Conservation (phyloP, 148 eudicot genomes). For the Chenopodium berlandieri region DNA sequence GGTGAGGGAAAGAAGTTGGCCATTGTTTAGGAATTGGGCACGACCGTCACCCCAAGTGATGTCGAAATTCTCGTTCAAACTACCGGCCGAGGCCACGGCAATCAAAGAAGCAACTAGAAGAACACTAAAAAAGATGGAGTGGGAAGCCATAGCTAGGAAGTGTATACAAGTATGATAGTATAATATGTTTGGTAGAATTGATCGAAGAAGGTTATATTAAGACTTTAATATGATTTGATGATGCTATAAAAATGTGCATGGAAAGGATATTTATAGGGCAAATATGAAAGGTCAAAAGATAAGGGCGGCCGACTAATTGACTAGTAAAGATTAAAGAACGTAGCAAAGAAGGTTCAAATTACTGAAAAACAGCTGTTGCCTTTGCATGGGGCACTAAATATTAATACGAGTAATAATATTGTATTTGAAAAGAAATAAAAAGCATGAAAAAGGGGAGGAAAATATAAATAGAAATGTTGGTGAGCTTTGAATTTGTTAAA, state of each 20-base stretch:
- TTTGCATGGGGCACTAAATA: slow-evolving; percentile 24
- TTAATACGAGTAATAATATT: not conserved
- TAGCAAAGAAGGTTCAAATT: slow-evolving; percentile 22
- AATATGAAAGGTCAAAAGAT: not conserved
- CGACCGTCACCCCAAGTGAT: slow-evolving; percentile 38
- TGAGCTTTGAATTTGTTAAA: too few relatives aligned
- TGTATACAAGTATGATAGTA: not conserved
- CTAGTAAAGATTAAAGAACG: not conserved
- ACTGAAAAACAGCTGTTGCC: slow-evolving; percentile 26
- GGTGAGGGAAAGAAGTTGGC: slow-evolving; percentile 30
- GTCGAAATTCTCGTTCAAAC: slow-evolving; percentile 27
- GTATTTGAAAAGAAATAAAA: not conserved
- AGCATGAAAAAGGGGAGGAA: slow-evolving; percentile 11
- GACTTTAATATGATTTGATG: not conserved
- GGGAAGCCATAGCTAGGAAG: not conserved
- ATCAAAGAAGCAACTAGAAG: slow-evolving; percentile 20
- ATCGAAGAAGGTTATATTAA: too few relatives aligned
- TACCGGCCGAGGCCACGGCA: slow-evolving; percentile 11
- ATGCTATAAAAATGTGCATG: not conserved
- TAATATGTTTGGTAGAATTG: too few relatives aligned
- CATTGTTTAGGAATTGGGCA: slow-evolving; percentile 29
- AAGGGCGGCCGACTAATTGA: not conserved
- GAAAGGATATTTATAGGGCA: slow-evolving; percentile 6
- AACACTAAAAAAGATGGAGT: not conserved
- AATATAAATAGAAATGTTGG: not conserved